Evolutionary conservation across 257 asterid species (phyloP), one percentile per base, ranked within the genome.

Genomic region (Penstemon barbatus): DNA sequence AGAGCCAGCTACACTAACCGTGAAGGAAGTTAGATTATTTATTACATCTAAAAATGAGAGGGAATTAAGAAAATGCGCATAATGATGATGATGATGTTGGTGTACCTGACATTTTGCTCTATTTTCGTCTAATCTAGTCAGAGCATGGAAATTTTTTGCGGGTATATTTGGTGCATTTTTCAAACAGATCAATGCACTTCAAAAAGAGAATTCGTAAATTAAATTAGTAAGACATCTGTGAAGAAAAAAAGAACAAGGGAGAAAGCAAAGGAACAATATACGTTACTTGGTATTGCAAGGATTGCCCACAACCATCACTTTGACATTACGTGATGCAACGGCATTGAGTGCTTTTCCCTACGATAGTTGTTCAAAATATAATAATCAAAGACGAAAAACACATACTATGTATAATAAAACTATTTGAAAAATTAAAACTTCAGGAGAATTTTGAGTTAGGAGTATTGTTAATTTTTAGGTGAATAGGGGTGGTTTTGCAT

Each of bases 291-390:
- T 89, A 76, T 94, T 91, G 83, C 99, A 94, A 59, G 99, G 99
- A 81, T 94, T 94, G 57, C 99, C 99, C 37, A 94, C 98, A 3
- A 94, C 93, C 11, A 94, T 73, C 71, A 91, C 97, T 83, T 94
- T 89, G 52, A 87, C 99, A 66, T 89, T 85, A 36, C 80, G 88
- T 3, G 98, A 94, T 61, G 99, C 98, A 77, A 89, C 99, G 19
- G 97, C 92, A 63, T 94, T 91, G 71, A 94, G 97, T 63, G 98
- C 99, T 82, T 94, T 94, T 11, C 99, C 99, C 98, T 94, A 87
- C 60, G 57, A 66, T 12, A 54, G 12, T 66, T 46, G 42, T 33
- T 61, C 45, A 19, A 61, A 43, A 60, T 6, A 39, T 65, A 52
- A 42, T 19, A 49, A 38, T 5, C 18, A 19, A 12, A 13, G 1